Evolutionary conservation across 2,329 filamentous ascomycete genomes (phyloP).

Genomic region (Hypoxylon sp.): DNA sequence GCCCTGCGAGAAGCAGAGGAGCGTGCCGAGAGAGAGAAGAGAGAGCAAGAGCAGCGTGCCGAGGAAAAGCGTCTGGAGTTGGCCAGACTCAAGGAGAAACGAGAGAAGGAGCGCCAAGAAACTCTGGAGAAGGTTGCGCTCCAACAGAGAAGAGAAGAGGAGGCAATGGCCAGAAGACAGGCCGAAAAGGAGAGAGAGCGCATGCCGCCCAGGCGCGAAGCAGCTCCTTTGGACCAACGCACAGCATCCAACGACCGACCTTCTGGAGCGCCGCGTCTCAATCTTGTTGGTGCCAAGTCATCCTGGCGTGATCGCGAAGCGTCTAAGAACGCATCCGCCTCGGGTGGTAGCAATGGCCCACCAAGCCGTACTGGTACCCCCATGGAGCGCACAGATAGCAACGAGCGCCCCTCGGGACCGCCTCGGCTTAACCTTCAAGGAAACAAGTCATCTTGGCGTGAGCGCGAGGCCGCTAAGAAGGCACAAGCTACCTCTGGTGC

Average conservation of each 20-base stretch:
- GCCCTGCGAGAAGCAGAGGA: constrained; percentile 88
- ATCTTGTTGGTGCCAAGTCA: constrained; percentile 65
- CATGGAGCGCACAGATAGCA: constrained; percentile 51
- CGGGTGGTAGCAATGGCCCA: constrained; percentile 50
- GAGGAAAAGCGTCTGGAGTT: constrained; percentile 83
- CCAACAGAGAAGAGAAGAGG: constrained; percentile 88
- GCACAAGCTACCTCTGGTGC: constrained; percentile 55
- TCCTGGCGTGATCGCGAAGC: constrained; percentile 75
- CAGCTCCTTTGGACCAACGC: constrained; percentile 60
- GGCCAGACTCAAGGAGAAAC: constrained; percentile 75
- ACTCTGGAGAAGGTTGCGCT: constrained; percentile 73
- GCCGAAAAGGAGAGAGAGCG: constrained; percentile 72
- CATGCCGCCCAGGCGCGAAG: constrained; percentile 58
- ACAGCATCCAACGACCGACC: constrained; percentile 64
- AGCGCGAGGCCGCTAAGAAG: constrained; percentile 73
- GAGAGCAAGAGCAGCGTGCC: constrained; percentile 84
- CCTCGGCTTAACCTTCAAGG: constrained; percentile 74
- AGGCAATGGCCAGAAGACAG: constrained; percentile 82
- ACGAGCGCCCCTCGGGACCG: constrained; percentile 57
- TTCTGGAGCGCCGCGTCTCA: constrained; percentile 68
- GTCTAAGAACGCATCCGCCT: constrained; percentile 59
- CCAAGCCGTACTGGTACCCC: constrained; percentile 51
- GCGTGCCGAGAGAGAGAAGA: constrained; percentile 82
- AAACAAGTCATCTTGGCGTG: constrained; percentile 79
- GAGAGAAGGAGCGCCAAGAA: constrained; percentile 78